phyloP scores from a whole-genome alignment of 1,284 basidiomycete species.

The Marasmius tenuissimus region DNA sequence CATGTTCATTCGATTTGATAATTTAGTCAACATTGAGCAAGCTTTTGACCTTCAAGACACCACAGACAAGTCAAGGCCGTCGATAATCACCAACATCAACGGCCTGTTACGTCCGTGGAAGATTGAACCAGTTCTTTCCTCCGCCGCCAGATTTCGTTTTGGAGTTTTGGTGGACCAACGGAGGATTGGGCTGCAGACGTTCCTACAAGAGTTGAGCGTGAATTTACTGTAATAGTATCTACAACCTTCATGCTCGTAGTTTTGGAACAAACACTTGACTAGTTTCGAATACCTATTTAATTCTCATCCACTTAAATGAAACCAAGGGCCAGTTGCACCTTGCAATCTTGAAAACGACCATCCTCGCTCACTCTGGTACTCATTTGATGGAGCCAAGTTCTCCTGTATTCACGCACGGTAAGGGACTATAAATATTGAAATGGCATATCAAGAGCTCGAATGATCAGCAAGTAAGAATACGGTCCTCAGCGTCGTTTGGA shows the following conservation, averaged over 20 bases:
- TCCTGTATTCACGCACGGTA: too few species aligned
- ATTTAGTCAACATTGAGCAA: neutral
- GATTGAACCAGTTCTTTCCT: constrained; percentile 32
- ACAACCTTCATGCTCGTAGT: constrained; percentile 48
- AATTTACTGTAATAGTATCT: constrained; percentile 21
- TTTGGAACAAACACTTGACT: constrained; percentile 52
- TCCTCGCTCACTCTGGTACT: too few species aligned
- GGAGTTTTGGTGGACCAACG: constrained; percentile 39
- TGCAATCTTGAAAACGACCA: too few species aligned
- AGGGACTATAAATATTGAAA: neutral
- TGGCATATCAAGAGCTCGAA: neutral
- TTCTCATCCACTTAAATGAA: too few species aligned
- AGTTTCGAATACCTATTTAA: neutral
- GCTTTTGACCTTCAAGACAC: too few species aligned
- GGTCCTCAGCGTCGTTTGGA: constrained; percentile 58
- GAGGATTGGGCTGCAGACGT: constrained; percentile 37
- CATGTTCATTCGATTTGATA: too few species aligned
- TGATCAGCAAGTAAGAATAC: neutral
- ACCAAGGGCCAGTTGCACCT: too few species aligned
- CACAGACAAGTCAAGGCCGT: constrained; percentile 59
- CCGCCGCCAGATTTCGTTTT: constrained; percentile 49
- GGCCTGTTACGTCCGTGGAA: constrained; percentile 63
- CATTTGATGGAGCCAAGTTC: too few species aligned
- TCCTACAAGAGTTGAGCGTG: constrained; percentile 56
- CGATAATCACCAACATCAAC: constrained; percentile 26